Conservation (phyloP, 1,284 basidiomycete species). For the Pascua sp. region DNA sequence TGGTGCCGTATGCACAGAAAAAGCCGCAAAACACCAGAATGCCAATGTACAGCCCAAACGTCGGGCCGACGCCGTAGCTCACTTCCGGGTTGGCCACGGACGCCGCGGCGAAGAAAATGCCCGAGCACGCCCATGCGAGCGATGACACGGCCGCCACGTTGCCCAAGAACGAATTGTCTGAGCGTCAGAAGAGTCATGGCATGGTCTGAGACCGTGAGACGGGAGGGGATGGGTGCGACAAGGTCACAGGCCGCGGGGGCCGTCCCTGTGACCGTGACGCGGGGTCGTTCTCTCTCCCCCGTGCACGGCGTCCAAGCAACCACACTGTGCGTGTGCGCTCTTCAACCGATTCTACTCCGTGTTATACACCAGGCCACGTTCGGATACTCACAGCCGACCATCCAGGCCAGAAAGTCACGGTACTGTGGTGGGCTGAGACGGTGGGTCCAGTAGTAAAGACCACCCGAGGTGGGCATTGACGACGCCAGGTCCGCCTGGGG, state of each 20-base stretch:
- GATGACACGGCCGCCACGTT: constrained; percentile 67
- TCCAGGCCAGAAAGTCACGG: constrained; percentile 44
- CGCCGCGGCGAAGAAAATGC: constrained; percentile 42
- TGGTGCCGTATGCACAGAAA: constrained; percentile 65
- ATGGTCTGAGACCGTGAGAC: too few species aligned
- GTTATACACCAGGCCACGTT: not conserved
- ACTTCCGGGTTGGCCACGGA: constrained; percentile 38
- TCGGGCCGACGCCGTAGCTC: constrained; percentile 31
- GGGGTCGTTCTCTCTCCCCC: too few species aligned
- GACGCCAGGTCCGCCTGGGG: constrained; percentile 23
- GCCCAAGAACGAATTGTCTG: constrained; percentile 54
- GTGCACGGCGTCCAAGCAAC: not conserved
- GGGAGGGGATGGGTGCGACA: too few species aligned
- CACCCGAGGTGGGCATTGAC: constrained; percentile 42
- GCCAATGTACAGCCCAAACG: constrained; percentile 42
- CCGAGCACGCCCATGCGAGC: constrained; percentile 62
- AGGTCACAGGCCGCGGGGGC: too few species aligned
- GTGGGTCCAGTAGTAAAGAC: constrained; percentile 52
- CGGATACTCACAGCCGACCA: constrained; percentile 39
- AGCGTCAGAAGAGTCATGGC: not conserved
- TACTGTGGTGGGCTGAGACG: constrained; percentile 30
- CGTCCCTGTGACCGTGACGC: too few species aligned
- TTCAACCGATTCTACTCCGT: too few species aligned
- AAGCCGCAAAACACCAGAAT: constrained; percentile 42
- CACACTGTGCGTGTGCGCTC: not conserved